Percentiles rank a stretch among this genome's conserved stretches.
These are phyloP conservation scores for Danielia reshetovae DNA, from an alignment of 805 yeast genomes.

Conservation along the genomic window DNA sequence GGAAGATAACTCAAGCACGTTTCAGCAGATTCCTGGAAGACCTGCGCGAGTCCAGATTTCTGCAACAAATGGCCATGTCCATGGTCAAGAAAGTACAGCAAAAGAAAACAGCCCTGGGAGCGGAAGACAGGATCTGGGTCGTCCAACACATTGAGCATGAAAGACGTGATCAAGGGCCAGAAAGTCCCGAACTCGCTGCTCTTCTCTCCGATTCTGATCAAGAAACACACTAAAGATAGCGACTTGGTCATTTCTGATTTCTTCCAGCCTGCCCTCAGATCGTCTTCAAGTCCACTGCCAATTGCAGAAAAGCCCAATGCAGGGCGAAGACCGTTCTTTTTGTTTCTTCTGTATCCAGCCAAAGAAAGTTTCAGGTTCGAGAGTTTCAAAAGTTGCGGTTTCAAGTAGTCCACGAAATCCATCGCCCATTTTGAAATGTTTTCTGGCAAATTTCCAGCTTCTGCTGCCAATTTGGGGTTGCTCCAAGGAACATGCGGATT, in stretches of 20 bases:
- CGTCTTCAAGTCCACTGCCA: slow-evolving; percentile 17
- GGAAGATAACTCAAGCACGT: slow-evolving; percentile 25
- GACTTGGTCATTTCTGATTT: slow-evolving; percentile 17
- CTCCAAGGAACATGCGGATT: slow-evolving; percentile 33
- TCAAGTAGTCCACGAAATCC: not conserved
- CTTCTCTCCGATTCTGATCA: slow-evolving; percentile 12
- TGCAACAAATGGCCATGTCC: slow-evolving; percentile 9
- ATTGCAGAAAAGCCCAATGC: not conserved
- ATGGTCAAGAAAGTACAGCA: slow-evolving; percentile 12
- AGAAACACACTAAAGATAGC: slow-evolving; percentile 25
- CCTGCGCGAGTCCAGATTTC: slow-evolving; percentile 24
- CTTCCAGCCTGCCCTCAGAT: slow-evolving; percentile 26
- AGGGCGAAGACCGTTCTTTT: not conserved
- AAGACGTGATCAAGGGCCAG: slow-evolving; percentile 29
- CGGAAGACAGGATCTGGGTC: slow-evolving; percentile 28
- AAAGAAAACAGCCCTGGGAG: slow-evolving; percentile 21
- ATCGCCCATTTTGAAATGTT: not conserved
- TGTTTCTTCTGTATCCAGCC: slow-evolving; percentile 1
- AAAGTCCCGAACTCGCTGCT: slow-evolving; percentile 8
- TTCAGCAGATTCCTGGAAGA: slow-evolving; percentile 24
- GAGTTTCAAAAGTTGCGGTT: slow-evolving; percentile 4
- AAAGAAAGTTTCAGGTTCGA: slow-evolving; percentile 2
- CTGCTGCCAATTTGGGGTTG: slow-evolving; percentile 4
- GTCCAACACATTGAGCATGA: slow-evolving; percentile 31
- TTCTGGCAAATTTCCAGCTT: not conserved